Evolutionary conservation across 192 early-diverging fungal genomes (phyloP).

Genomic region (Spizellomyces sp.): DNA sequence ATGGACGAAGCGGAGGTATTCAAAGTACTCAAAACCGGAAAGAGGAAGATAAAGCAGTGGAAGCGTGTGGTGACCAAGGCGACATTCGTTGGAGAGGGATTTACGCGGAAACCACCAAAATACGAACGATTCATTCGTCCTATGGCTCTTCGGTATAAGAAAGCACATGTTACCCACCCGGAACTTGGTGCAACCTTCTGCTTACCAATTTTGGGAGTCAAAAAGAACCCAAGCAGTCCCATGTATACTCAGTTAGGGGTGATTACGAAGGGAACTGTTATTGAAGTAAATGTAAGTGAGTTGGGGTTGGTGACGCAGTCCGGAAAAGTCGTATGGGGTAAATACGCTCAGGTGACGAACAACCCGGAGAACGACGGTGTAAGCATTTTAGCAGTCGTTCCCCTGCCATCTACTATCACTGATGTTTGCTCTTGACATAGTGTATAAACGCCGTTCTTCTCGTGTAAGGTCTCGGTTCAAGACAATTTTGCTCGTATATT

Average conservation of each 20-base stretch:
- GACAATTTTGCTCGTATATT: background rate
- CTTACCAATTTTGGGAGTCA: conserved; percentile 95
- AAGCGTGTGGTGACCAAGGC: conserved; percentile 99
- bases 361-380: conserved; percentile 97
- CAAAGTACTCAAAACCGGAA: conserved; percentile 95
- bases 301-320: conserved; percentile 94
- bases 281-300: conserved; percentile 94
- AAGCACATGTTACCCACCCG: conserved; percentile 98
- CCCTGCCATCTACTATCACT: background rate
- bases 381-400: conserved; percentile 45
- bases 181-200: conserved; percentile 97
- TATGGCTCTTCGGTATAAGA: conserved; percentile 97
- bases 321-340: conserved; percentile 98
- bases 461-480: conserved; percentile 54
- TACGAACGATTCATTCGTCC: conserved; percentile 98
- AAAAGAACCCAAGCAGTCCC: conserved; percentile 97
- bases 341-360: conserved; percentile 82
- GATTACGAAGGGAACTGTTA: conserved; percentile 96
- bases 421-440: conserved; percentile 11
- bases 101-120: conserved; percentile 99
- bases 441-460: conserved; percentile 89
- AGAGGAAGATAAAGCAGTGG: conserved; percentile 94
- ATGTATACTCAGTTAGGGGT: conserved; percentile 97
- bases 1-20: conserved; percentile 99
- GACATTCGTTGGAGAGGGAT: conserved; percentile 98